phyloP scores from a whole-genome alignment of 305 asterid genomes.

The Fraxinus platypoda region DNA sequence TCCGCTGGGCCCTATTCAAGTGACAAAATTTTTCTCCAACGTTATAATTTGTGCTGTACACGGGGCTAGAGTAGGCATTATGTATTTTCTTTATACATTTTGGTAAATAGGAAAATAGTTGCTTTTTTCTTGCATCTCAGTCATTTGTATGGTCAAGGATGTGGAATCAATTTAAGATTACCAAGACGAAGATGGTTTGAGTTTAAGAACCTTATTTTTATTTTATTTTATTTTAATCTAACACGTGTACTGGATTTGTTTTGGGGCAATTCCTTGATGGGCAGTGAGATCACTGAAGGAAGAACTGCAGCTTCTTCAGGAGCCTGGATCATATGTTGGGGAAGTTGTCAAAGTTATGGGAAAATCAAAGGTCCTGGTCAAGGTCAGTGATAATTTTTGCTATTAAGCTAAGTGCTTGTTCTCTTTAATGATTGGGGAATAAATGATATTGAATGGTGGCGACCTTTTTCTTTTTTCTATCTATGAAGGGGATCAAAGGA shows the following conservation, averaged over 20 bases:
- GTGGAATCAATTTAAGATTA: background rate
- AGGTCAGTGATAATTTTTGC: conserved; percentile 45
- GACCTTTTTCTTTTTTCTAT: background rate
- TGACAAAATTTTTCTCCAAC: background rate
- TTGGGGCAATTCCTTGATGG: background rate
- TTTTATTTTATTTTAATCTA: background rate
- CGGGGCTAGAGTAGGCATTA: background rate
- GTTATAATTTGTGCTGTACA: background rate
- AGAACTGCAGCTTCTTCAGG: conserved; percentile 93
- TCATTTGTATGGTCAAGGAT: background rate
- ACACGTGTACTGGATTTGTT: background rate
- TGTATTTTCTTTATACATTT: background rate
- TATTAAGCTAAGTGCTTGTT: background rate
- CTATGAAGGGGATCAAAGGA: background rate
- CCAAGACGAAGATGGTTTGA: background rate
- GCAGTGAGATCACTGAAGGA: conserved; percentile 85
- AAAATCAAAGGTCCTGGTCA: conserved; percentile 84
- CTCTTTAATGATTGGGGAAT: background rate
- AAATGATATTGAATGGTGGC: background rate
- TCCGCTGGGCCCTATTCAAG: background rate
- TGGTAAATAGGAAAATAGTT: background rate
- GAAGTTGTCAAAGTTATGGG: conserved; percentile 98
- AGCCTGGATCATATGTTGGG: conserved; percentile 92
- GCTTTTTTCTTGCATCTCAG: background rate
- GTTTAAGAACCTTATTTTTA: background rate